phyloP scores from a whole-genome alignment of 2,329 filamentous ascomycete species.

The Camillea tinctor region DNA sequence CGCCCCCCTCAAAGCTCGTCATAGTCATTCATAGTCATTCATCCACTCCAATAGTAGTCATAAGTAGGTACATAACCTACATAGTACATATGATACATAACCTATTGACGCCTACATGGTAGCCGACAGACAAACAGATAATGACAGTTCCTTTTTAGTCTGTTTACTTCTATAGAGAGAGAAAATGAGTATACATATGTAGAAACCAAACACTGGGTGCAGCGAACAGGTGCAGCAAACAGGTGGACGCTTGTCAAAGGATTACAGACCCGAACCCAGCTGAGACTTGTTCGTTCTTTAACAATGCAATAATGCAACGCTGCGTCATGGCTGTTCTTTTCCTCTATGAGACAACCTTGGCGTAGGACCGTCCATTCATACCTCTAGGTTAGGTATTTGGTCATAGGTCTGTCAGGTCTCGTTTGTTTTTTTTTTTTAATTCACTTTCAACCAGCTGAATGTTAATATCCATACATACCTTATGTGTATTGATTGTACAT shows the following conservation, averaged over 20 bases:
- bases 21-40: not conserved
- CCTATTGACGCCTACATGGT: too few species aligned
- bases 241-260: not conserved
- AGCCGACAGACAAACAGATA: too few species aligned
- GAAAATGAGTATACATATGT: not conserved
- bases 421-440: too few species aligned
- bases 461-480: too few species aligned
- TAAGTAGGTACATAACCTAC: too few species aligned
- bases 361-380: not conserved
- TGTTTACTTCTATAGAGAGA: too few species aligned
- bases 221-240: not conserved
- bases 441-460: too few species aligned
- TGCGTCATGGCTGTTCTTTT: not conserved
- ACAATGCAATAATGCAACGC: not conserved
- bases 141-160: too few species aligned
- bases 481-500: not conserved
- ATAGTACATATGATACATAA: too few species aligned
- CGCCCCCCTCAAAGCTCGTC: not conserved
- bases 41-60: not conserved
- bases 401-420: not conserved
- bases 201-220: not conserved
- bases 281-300: conserved; percentile 1
- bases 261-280: not conserved
- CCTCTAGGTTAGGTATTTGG: too few species aligned
- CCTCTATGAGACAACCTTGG: not conserved